These are phyloP conservation scores for Saturnispora besseyi DNA, from an alignment of 805 yeast genomes.

Conservation along the genomic window DNA sequence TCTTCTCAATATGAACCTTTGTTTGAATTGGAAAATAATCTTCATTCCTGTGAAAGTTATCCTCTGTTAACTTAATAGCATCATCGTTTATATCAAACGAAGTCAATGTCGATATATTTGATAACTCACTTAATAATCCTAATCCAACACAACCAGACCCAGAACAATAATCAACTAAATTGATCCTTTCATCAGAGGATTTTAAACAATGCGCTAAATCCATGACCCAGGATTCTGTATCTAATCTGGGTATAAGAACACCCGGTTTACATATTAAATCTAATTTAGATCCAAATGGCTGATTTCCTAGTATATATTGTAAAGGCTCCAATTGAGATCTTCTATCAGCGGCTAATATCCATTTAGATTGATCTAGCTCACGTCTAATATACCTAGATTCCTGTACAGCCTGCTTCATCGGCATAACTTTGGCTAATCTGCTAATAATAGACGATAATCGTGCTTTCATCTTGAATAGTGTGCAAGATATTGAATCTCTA, in stretches of 20 bases:
- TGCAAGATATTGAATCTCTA: too few species aligned
- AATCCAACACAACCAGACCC: conserved; percentile 86
- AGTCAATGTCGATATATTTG: conserved; percentile 14
- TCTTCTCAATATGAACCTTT: conserved; percentile 4
- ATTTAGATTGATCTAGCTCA: conserved; percentile 42
- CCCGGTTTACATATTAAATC: conserved; percentile 49
- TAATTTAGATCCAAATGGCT: conserved; percentile 68
- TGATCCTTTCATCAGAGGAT: background rate
- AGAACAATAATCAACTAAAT: conserved; percentile 60
- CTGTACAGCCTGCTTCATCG: conserved; percentile 33
- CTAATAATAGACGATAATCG: conserved; percentile 3
- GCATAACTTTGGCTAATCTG: conserved; percentile 9
- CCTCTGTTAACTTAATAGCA: conserved; percentile 44
- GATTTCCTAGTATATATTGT: conserved; percentile 77
- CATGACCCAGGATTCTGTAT: conserved; percentile 84
- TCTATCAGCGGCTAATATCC: conserved; percentile 43
- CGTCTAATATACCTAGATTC: conserved; percentile 58
- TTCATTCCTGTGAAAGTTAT: conserved; percentile 30
- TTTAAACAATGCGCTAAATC: conserved; percentile 28
- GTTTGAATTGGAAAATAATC: background rate
- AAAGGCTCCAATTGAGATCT: conserved; percentile 57
- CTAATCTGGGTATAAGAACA: conserved; percentile 88
- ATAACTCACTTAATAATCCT: conserved; percentile 29
- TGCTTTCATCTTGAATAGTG: background rate
- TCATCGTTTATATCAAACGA: conserved; percentile 50